phyloP scores from a whole-genome alignment of 2,329 filamentous ascomycete genomes.

The Aspergillus quadricinctus region DNA sequence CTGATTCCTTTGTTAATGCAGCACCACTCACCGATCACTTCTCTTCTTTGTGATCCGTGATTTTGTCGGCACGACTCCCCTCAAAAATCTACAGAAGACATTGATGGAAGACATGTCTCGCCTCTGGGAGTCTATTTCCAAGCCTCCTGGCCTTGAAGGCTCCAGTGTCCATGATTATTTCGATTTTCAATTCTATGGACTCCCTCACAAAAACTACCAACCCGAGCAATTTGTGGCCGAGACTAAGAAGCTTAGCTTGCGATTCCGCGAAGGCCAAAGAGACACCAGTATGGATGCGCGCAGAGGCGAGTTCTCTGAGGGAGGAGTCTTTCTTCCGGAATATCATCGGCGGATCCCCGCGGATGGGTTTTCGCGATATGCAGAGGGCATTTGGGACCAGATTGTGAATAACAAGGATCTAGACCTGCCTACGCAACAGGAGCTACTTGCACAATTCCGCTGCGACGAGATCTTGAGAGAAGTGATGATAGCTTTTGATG shows the following conservation, averaged over 20 bases:
- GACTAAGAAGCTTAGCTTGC: conserved; percentile 70
- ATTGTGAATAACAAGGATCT: conserved; percentile 99
- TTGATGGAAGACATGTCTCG: conserved; percentile 84
- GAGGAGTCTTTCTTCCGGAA: conserved; percentile 82
- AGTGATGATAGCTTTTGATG: conserved; percentile 78
- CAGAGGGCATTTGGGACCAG: conserved; percentile 93
- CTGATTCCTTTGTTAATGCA: conserved; percentile 33
- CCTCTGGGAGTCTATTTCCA: conserved; percentile 90
- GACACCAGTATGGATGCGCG: conserved; percentile 59
- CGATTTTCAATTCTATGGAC: conserved; percentile 91
- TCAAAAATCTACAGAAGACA: conserved; percentile 85
- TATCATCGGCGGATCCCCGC: conserved; percentile 95
- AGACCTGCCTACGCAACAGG: conserved; percentile 93
- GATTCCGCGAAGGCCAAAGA: conserved; percentile 78
- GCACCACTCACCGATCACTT: conserved; percentile 80
- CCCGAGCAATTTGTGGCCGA: conserved; percentile 83
- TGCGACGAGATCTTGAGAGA: conserved; percentile 96
- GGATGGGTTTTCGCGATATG: conserved; percentile 93
- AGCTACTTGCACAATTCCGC: conserved; percentile 91
- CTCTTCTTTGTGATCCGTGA: conserved; percentile 99
- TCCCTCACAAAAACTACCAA: conserved; percentile 95
- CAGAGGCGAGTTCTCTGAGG: conserved; percentile 66
- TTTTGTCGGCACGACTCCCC: conserved; percentile 85
- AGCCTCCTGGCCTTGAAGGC: conserved; percentile 80
- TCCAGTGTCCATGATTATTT: conserved; percentile 96